Evolutionary conservation across 106 monocot genomes (phyloP).

Genomic region (Xerophyta viscosa): DNA sequence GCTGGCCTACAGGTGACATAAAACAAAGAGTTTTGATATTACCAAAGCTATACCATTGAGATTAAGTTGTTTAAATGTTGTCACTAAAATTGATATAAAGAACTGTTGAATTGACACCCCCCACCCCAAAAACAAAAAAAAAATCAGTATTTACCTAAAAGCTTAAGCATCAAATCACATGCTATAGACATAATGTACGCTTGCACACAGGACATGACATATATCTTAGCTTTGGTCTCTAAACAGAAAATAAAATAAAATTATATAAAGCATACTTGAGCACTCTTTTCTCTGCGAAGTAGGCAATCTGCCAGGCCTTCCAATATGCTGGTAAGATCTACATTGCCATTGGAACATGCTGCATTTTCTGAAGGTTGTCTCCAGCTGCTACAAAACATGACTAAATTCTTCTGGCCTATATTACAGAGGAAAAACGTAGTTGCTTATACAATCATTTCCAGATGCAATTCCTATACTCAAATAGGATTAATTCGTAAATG

Average conservation of each 20-base stretch:
- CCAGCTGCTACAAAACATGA: conserved; percentile 33
- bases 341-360: conserved; percentile 7
- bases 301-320: conserved; percentile 49
- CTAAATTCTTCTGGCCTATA: conserved; percentile 56
- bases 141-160: no score
- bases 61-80: no score
- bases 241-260: not conserved
- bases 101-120: no score
- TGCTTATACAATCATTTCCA: not conserved
- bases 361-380: conserved; percentile 14
- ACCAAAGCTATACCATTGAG: no score
- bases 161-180: not conserved
- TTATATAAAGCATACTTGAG: conserved; percentile 28
- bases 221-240: not conserved
- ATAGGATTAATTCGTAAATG: not conserved
- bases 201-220: not conserved
- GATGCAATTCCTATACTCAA: not conserved
- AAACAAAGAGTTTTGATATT: no score
- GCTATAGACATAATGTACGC: not conserved
- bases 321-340: conserved; percentile 20
- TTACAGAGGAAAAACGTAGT: conserved; percentile 3
- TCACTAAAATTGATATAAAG: no score
- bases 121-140: no score
- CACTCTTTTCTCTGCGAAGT: conserved; percentile 15
- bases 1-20: no score